phyloP scores from a whole-genome alignment of 805 yeast genomes.

The Candida yuanshanica region DNA sequence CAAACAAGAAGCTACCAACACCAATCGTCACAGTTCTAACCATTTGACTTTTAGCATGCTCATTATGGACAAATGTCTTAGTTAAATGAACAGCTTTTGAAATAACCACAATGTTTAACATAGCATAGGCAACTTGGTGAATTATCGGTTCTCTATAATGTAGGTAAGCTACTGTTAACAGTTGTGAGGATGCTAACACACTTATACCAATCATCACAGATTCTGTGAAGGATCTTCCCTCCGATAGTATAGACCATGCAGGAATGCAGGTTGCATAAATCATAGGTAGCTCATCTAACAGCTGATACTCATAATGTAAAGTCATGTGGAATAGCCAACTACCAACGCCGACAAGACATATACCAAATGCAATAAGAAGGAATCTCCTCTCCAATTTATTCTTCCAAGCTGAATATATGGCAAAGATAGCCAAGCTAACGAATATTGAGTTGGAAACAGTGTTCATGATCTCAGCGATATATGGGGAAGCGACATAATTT shows the following conservation, averaged over 20 bases:
- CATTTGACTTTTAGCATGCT: slow-evolving; percentile 40
- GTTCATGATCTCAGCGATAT: slow-evolving; percentile 85
- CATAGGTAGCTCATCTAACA: slow-evolving; percentile 95
- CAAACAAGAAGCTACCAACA: slow-evolving; percentile 53
- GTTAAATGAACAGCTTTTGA: slow-evolving; percentile 49
- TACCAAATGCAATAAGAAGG: slow-evolving; percentile 65
- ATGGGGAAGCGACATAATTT: slow-evolving; percentile 79
- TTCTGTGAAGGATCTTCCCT: slow-evolving; percentile 33
- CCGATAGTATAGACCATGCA: slow-evolving; percentile 73
- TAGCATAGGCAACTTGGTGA: slow-evolving; percentile 78
- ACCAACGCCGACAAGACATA: slow-evolving; percentile 85
- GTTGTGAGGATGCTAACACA: slow-evolving; percentile 44
- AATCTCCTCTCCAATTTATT: slow-evolving; percentile 67
- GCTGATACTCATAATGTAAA: slow-evolving; percentile 76
- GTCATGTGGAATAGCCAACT: slow-evolving; percentile 97
- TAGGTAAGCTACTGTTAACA: slow-evolving; percentile 66
- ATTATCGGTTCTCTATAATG: slow-evolving; percentile 69
- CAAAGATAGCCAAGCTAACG: slow-evolving; percentile 49
- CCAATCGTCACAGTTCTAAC: slow-evolving; percentile 51
- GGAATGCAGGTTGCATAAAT: slow-evolving; percentile 96
- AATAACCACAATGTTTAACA: slow-evolving; percentile 63
- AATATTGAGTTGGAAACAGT: slow-evolving; percentile 68
- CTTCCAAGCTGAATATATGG: slow-evolving; percentile 52
- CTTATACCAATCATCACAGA: slow-evolving; percentile 33
- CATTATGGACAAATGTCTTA: slow-evolving; percentile 43